These are phyloP conservation scores for Kwoniella dejecticola DNA, from an alignment of 768 basidiomycete genomes.

Conservation along the genomic window DNA sequence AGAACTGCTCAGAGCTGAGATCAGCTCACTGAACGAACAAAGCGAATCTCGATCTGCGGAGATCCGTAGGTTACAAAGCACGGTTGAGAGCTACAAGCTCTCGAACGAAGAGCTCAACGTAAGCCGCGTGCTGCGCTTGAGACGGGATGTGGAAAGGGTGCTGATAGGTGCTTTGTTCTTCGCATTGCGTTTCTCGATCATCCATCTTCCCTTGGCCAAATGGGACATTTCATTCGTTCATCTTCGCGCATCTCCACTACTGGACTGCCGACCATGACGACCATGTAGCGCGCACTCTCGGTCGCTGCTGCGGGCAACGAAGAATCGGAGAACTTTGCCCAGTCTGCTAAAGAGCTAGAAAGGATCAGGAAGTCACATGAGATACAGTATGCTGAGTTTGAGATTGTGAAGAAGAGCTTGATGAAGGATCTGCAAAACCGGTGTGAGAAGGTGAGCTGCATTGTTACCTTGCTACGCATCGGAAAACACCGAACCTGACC, in stretches of 20 bases:
- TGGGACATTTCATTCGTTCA: no score
- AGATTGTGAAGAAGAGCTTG: slow-evolving; percentile 95
- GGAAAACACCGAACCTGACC: no score
- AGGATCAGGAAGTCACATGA: slow-evolving; percentile 94
- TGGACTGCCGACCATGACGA: no score
- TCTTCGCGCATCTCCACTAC: no score
- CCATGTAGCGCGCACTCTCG: slow-evolving; percentile 94
- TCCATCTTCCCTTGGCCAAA: not conserved
- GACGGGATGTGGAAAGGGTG: not conserved
- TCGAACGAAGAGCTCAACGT: slow-evolving; percentile 99
- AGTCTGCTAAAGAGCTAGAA: slow-evolving; percentile 96
- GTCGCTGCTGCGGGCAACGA: slow-evolving; percentile 96
- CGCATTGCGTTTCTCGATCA: not conserved
- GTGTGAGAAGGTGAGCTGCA: slow-evolving; percentile 82
- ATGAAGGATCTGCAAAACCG: slow-evolving; percentile 99
- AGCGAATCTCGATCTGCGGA: slow-evolving; percentile 81
- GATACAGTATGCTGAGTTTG: slow-evolving; percentile 97
- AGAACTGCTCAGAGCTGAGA: slow-evolving; percentile 82
- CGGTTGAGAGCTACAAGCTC: slow-evolving; percentile 88
- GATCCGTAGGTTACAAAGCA: slow-evolving; percentile 76
- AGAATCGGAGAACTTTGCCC: slow-evolving; percentile 93
- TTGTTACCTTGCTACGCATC: no score
- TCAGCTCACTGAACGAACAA: slow-evolving; percentile 82
- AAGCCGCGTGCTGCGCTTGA: slow-evolving; percentile 36
- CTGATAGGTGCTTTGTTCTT: slow-evolving; percentile 1